Percentiles rank a stretch among this genome's conserved stretches.
phyloP scores from a whole-genome alignment of 352 stramenopile species.

The Hyaloperonospora arabidopsidis region DNA sequence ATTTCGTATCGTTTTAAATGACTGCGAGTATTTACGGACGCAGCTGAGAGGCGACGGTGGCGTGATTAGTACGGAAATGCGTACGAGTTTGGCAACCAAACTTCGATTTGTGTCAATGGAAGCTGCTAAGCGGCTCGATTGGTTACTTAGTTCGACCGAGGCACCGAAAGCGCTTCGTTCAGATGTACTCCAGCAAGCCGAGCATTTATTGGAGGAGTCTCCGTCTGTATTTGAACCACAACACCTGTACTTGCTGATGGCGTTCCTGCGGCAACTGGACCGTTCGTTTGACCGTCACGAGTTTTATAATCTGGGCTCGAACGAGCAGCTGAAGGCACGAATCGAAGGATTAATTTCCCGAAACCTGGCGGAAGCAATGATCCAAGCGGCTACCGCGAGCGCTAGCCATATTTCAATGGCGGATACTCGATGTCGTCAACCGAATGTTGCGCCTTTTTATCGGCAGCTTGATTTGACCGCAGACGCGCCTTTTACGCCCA shows the following conservation, averaged over 20 bases:
- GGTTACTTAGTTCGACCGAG: constrained; percentile 38
- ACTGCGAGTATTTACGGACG: constrained; percentile 40
- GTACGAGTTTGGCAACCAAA: constrained; percentile 30
- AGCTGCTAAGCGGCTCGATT: constrained; percentile 49
- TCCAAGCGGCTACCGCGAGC: constrained; percentile 31
- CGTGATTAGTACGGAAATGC: constrained; percentile 16
- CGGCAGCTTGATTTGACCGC: too few relatives aligned
- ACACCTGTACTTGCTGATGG: constrained; percentile 57
- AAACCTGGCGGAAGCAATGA: constrained; percentile 55
- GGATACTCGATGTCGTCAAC: too few relatives aligned
- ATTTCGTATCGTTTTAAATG: constrained; percentile 55
- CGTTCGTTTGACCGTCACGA: constrained; percentile 52
- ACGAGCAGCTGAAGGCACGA: constrained; percentile 42
- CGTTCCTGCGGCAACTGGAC: constrained; percentile 54
- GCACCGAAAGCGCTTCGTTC: constrained; percentile 39
- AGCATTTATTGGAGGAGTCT: constrained; percentile 39
- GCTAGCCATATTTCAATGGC: neutral
- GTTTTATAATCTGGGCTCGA: constrained; percentile 36
- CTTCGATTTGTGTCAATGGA: constrained; percentile 54
- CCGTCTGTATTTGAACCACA: constrained; percentile 44
- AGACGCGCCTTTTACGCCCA: too few relatives aligned
- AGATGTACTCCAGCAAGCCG: constrained; percentile 38
- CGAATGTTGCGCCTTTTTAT: too few relatives aligned
- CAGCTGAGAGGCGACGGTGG: constrained; percentile 19
- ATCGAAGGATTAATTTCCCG: constrained; percentile 45